These are phyloP conservation scores for Mycena citricolor DNA, from an alignment of 1,284 basidiomycete species.

Conservation along the genomic window DNA sequence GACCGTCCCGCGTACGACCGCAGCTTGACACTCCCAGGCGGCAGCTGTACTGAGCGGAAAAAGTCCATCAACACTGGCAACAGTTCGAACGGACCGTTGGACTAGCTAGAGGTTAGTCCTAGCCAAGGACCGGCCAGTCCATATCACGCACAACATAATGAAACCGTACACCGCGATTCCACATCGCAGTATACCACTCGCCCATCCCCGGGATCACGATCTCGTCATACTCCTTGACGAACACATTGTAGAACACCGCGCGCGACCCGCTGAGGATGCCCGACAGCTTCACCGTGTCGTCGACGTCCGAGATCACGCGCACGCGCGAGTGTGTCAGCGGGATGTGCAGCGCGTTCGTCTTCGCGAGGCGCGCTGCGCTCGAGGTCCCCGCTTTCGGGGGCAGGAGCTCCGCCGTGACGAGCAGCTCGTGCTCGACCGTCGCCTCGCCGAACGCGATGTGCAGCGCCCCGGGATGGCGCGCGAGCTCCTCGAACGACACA, in stretches of 20 bases:
- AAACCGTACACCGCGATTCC: slow-evolving; percentile 68
- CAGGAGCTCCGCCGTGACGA: slow-evolving; percentile 54
- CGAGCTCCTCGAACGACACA: slow-evolving; percentile 69
- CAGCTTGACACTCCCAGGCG: slow-evolving; percentile 64
- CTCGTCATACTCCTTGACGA: slow-evolving; percentile 75
- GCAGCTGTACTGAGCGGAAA: slow-evolving; percentile 66
- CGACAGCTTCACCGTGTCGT: slow-evolving; percentile 89
- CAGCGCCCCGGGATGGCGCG: slow-evolving; percentile 55
- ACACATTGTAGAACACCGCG: slow-evolving; percentile 76
- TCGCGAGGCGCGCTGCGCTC: slow-evolving; percentile 14
- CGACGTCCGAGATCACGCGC: slow-evolving; percentile 89
- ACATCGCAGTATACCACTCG: slow-evolving; percentile 76
- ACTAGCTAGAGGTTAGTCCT: slow-evolving; percentile 48
- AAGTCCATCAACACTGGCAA: slow-evolving; percentile 80
- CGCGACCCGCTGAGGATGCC: slow-evolving; percentile 74
- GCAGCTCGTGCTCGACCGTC: slow-evolving; percentile 53
- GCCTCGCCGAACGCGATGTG: slow-evolving; percentile 59
- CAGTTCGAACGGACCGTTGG: slow-evolving; percentile 88
- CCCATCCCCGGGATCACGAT: slow-evolving; percentile 84
- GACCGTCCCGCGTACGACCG: slow-evolving; percentile 82
- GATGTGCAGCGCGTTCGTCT: slow-evolving; percentile 38
- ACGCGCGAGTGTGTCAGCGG: slow-evolving; percentile 59
- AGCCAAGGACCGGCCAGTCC: slow-evolving; percentile 18
- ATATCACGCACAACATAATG: slow-evolving; percentile 85
- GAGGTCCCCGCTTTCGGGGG: slow-evolving; percentile 32